These are phyloP conservation scores for Mycosarcoma maydis DNA, from an alignment of 1,284 basidiomycete species.

Conservation along the genomic window DNA sequence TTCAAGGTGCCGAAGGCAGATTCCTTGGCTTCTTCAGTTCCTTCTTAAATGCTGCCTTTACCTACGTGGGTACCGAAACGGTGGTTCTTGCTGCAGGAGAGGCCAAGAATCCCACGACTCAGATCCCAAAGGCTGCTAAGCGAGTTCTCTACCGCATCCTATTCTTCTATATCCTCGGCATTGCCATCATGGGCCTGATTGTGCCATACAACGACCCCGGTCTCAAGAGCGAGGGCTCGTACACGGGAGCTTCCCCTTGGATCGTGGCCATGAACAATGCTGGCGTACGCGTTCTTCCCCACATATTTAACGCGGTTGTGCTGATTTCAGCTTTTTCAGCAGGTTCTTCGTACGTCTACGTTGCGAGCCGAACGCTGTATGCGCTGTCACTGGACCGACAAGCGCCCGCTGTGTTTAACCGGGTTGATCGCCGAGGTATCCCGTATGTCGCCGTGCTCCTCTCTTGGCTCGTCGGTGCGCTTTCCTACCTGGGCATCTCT, in stretches of 20 bases:
- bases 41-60: conserved; percentile 76
- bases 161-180: conserved; percentile 69
- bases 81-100: conserved; percentile 84
- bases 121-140: conserved; percentile 57
- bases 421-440: conserved; percentile 76
- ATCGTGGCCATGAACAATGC: conserved; percentile 68
- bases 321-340: conserved; percentile 86
- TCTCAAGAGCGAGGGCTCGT: conserved; percentile 30
- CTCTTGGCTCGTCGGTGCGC: conserved; percentile 75
- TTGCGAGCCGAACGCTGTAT: conserved; percentile 78
- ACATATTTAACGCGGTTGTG: conserved; percentile 78
- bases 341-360: conserved; percentile 83
- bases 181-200: conserved; percentile 62
- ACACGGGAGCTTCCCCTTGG: conserved; percentile 63
- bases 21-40: conserved; percentile 68
- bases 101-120: conserved; percentile 67
- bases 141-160: conserved; percentile 68
- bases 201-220: conserved; percentile 51
- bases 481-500: conserved; percentile 73
- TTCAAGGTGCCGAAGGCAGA: conserved; percentile 73
- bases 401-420: conserved; percentile 78
- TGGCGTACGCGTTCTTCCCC: conserved; percentile 67
- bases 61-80: conserved; percentile 82
- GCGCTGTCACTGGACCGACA: conserved; percentile 79
- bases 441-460: conserved; percentile 78